Conservation (phyloP, 2,329 filamentous ascomycete species). For the Phialocephala sp. region DNA sequence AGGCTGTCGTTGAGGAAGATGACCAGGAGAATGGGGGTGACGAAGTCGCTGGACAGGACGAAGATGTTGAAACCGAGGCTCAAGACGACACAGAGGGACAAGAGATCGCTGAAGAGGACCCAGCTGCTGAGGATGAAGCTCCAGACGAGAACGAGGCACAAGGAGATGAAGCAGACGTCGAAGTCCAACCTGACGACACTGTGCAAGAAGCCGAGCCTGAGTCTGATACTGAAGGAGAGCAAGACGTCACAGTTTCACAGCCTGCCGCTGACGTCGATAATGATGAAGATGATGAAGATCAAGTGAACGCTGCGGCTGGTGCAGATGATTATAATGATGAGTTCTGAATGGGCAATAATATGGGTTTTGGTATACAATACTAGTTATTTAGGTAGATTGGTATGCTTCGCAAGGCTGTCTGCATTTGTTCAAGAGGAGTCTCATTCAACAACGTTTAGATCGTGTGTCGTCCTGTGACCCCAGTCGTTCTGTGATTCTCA, state of each 20-base stretch:
- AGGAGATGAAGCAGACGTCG: background rate
- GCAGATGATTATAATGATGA: conserved; percentile 2
- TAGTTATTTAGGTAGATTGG: background rate
- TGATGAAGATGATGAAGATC: background rate
- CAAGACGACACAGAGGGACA: background rate
- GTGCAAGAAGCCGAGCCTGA: background rate
- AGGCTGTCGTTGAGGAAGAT: background rate
- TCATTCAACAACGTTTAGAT: too few species aligned
- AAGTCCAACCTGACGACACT: background rate
- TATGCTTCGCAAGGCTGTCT: background rate
- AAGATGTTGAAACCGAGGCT: background rate
- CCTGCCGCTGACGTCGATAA: background rate
- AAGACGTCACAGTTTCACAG: background rate
- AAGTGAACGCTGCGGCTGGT: background rate
- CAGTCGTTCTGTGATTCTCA: too few species aligned
- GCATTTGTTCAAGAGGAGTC: too few species aligned
- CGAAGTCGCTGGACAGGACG: background rate
- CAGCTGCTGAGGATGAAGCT: background rate
- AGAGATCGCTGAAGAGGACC: background rate
- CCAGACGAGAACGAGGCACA: background rate
- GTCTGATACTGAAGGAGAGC: background rate
- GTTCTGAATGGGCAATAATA: background rate
- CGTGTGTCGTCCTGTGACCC: too few species aligned
- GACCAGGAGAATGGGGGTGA: background rate
- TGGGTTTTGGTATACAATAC: background rate